Base-by-base conservation (phyloP, 2,329 filamentous ascomycete genomes). In the Aspergillus sojae region DNA sequence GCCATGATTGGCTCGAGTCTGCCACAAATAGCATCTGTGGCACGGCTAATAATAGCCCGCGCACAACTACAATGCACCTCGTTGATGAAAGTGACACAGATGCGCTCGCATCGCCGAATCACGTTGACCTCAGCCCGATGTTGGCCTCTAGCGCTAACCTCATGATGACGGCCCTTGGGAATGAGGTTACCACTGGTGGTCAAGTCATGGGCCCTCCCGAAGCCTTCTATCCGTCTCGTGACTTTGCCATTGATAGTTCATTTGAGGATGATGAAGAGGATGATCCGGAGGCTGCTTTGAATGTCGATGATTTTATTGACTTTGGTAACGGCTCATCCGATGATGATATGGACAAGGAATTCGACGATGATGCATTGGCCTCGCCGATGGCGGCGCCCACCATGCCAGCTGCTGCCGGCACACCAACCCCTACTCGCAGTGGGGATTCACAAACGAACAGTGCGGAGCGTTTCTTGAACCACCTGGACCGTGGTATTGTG, bases 91-190 rank as follows among this genome's bases (percentile, higher is more conserved):
- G 78, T 61, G 80, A 83, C 52, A 78, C 77, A 10, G 81, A 81
- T 67, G 77, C 76, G 14, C 69, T 80, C 30, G 70, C 72, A 10
- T 80, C 78, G 1, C 78, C 78, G 2, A 76, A 74, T 56, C 76
- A 74, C 12, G 61, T 66, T 10, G 75, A 77, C 56, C 67, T 79
- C 56, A 79, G 78, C 58, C 87, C 89, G 19, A 87, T 91, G 71
- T 79, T 90, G 65, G 87, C 84, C 73, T 89, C 90, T 63, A 86
- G 88, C 21, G 88, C 89, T 61, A 91, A 92, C 63, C 84, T 94
- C 67, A 93, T 94, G 91, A 88, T 94, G 80, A 89, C 89, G 56
- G 89, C 89, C 69, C 88, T 93, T 79, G 79, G 80, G 26, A 83
- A 81, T 59, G 80, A 83, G 50, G 76, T 79, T 60, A 76, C 80